phyloP scores from a whole-genome alignment of 2,329 filamentous ascomycete genomes.

The Phialophora expanda region DNA sequence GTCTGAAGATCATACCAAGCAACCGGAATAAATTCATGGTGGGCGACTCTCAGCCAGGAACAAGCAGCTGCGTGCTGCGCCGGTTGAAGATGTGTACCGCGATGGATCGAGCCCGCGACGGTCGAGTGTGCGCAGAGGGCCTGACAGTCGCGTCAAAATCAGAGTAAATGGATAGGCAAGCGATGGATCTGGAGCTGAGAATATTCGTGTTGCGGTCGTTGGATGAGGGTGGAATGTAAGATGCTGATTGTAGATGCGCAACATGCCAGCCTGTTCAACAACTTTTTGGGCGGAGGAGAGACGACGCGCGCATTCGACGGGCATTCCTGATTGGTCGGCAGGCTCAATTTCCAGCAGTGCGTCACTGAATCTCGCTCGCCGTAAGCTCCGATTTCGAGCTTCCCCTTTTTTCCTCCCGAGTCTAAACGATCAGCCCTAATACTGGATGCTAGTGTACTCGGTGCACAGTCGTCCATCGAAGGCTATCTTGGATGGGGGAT shows the following conservation, averaged over 20 bases:
- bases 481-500: background rate
- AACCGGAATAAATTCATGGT: constrained; percentile 74
- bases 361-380: background rate
- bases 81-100: background rate
- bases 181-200: background rate
- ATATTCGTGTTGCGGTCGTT: background rate
- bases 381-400: background rate
- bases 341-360: background rate
- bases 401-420: background rate
- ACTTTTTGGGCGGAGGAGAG: constrained; percentile 23
- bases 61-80: constrained; percentile 31
- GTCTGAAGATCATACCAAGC: constrained; percentile 57
- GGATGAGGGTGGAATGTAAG: constrained; percentile 6
- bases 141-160: background rate
- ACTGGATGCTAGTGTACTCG: background rate
- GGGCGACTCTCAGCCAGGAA: constrained; percentile 30
- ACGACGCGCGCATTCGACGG: background rate
- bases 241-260: constrained; percentile 8
- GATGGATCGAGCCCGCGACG: background rate
- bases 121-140: background rate
- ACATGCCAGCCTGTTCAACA: constrained; percentile 36
- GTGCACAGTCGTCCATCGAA: background rate
- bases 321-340: background rate
- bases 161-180: background rate
- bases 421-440: background rate